These are phyloP conservation scores for Rhododendron williamsianum DNA, from an alignment of 148 eudicot species.

Conservation along the genomic window DNA sequence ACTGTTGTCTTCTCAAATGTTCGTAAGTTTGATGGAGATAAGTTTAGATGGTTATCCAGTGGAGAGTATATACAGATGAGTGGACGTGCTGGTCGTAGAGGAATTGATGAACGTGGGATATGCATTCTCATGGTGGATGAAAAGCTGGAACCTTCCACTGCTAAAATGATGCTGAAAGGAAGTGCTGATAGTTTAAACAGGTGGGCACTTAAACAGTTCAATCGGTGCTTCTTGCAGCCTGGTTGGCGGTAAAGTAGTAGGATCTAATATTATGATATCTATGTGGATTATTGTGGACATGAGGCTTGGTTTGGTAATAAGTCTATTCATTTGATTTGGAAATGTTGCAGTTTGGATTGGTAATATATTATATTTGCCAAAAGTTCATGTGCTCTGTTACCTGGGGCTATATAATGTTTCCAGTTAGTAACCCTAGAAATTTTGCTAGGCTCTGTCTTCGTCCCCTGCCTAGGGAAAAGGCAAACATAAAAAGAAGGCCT, in stretches of 20 bases:
- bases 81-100: slow-evolving; percentile 99
- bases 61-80: slow-evolving; percentile 99
- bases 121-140: slow-evolving; percentile 99
- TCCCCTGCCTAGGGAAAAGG: not conserved
- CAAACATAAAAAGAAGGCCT: not conserved
- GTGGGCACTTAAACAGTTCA: slow-evolving; percentile 23
- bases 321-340: not conserved
- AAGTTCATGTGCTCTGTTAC: not conserved
- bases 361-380: not conserved
- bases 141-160: slow-evolving; percentile 97
- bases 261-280: too few species aligned
- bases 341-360: not conserved
- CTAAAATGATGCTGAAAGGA: slow-evolving; percentile 92
- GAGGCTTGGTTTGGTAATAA: not conserved
- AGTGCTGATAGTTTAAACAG: slow-evolving; percentile 96
- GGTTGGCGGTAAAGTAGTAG: not conserved
- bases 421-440: not conserved
- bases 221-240: slow-evolving; percentile 3
- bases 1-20: slow-evolving; percentile 97
- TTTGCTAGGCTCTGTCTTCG: not conserved
- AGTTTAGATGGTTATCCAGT: slow-evolving; percentile 95
- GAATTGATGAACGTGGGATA: slow-evolving; percentile 96
- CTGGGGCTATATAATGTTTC: not conserved
- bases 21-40: slow-evolving; percentile 95
- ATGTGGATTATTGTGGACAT: too few species aligned